phyloP scores from a whole-genome alignment of 441 rosid genomes.

The Erodium texanum region DNA sequence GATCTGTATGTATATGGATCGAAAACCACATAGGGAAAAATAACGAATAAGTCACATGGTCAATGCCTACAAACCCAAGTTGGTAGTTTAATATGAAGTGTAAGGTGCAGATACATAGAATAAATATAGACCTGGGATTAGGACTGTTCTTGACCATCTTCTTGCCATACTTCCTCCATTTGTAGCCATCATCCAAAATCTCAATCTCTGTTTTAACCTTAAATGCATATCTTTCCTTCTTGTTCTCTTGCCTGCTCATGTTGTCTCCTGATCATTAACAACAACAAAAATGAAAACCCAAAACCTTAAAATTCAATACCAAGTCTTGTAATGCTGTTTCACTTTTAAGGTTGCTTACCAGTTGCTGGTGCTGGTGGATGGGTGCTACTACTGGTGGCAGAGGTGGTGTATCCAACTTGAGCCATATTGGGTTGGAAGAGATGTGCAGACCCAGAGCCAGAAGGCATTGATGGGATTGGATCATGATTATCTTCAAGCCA shows the following conservation, averaged over 20 bases:
- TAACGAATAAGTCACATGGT: too few species aligned
- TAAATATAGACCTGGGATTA: conserved; percentile 49
- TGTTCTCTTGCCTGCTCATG: conserved; percentile 17
- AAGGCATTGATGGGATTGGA: background rate
- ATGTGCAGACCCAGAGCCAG: background rate
- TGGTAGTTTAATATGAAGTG: too few species aligned
- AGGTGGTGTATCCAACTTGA: background rate
- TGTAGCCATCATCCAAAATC: conserved; percentile 77
- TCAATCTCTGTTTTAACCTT: conserved; percentile 70
- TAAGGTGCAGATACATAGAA: too few species aligned
- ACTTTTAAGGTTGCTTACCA: background rate
- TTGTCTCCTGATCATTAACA: conserved; percentile 2
- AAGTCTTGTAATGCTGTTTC: background rate
- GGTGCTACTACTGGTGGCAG: background rate
- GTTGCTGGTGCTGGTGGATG: background rate
- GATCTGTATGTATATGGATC: too few species aligned
- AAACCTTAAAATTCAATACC: background rate
- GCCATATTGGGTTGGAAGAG: background rate
- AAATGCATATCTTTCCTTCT: conserved; percentile 65
- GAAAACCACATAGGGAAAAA: too few species aligned
- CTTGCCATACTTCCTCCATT: conserved; percentile 95
- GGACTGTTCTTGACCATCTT: conserved; percentile 93
- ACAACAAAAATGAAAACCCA: too few species aligned
- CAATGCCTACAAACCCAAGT: too few species aligned
- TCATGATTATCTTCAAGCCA: conserved; percentile 35